Base-by-base conservation (phyloP, 2,329 filamentous ascomycete genomes). In the Ascochyta koolunga region DNA sequence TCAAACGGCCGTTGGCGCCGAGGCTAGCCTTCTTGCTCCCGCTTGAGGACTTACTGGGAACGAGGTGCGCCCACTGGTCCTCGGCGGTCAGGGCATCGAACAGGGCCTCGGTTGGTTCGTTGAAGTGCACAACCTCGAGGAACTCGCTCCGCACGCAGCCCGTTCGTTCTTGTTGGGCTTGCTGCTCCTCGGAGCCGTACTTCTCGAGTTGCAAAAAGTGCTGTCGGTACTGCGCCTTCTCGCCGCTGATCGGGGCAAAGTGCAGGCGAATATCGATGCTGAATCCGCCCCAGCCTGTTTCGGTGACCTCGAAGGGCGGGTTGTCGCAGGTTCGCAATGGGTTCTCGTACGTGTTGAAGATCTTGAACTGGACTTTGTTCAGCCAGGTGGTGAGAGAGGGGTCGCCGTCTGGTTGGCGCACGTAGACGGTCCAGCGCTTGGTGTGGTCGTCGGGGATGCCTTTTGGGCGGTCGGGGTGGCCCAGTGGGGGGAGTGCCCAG, bases 211-310 rank as follows among this genome's bases (percentile, higher is more conserved):
- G 90, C 52, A 99, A 80, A 69, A 92, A 91, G 76, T 98, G 95
- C 80, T 95, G 96, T 2, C 96, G 79, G n/a, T 93, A 96, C 76
- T 96, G 91, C 4, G 93, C 90, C 76, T 99, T 99, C 80, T 99
- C 95, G 66, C 86, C 87, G 32, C 88, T 89, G 71, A 96, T 90
- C 50, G 89, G 87, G 50, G 90, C 87, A 77, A 97, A 99, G 79
- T 96, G 96, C 38, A 99, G 83, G 71, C 96, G 92, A 72, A 99
- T 89, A 59, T 93, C 90, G 68, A 99, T 96, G 74, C 95, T 91
- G 79, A 99, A 99, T 78, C 97, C 95, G 68, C 95, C 95, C 90
- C 96, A 99, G 42, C 95, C 95, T 0, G 95, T 98, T 76, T 98
- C 95, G 59, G 86, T 85, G 57, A 98, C 89, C 68, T 91, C 82